Percentiles rank a stretch among this genome's conserved stretches.
Conservation (phyloP, 225 moss, liverwort and hornwort genomes). For the Pseudisothecium myosuroides region DNA sequence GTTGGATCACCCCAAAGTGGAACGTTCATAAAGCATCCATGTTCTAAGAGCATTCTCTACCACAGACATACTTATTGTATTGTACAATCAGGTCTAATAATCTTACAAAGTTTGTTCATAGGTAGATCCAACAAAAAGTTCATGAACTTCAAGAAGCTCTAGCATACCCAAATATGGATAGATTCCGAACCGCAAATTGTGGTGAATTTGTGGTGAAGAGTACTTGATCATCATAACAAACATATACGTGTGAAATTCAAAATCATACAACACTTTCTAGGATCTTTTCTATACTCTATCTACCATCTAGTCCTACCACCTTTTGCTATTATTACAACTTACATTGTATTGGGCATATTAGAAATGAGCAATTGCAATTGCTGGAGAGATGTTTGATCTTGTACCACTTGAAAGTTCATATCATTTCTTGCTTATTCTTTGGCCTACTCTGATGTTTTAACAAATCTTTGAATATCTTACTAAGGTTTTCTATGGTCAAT, state of each 20-base stretch:
- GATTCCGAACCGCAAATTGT: rapidly evolving
- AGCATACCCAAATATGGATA: not conserved
- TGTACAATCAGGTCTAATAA: not conserved
- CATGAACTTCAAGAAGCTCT: not conserved
- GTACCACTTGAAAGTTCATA: not conserved
- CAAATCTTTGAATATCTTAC: not conserved
- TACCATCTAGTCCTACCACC: not conserved
- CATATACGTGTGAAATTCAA: not conserved
- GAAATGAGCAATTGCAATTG: not conserved
- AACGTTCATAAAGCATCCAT: not conserved
- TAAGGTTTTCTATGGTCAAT: not conserved
- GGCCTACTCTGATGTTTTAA: rapidly evolving
- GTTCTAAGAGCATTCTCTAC: not conserved
- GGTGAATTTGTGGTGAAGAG: not conserved
- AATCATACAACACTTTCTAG: not conserved
- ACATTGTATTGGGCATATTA: not conserved
- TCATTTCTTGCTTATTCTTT: not conserved
- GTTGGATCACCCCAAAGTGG: not conserved
- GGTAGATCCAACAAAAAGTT: not conserved
- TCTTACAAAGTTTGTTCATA: not conserved
- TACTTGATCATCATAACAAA: not conserved
- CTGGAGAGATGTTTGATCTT: not conserved
- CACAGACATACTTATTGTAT: not conserved
- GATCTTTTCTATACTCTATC: not conserved
- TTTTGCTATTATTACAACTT: not conserved